Base-by-base conservation (phyloP, 2,329 filamentous ascomycete species). In the Colletotrichum destructivum region DNA sequence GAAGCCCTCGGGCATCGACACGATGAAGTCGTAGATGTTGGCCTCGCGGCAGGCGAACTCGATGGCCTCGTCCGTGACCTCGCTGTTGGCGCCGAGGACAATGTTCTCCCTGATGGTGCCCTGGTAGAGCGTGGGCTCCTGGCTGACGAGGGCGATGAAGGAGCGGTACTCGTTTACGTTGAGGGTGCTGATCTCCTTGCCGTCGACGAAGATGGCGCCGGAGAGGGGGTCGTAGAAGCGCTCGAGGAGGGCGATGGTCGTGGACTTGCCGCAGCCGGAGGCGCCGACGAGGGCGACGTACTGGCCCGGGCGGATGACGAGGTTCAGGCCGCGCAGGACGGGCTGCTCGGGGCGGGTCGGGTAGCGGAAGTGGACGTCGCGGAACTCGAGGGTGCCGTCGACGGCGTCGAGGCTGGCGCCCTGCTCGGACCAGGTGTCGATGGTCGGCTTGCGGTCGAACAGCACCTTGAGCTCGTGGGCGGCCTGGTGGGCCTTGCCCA, bases 81-180 rank as follows among this genome's bases (percentile, higher is more conserved):
- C 86, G 15, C 87, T 84, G 9, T 92, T 85, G 49, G 90, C 90
- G 13, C 95, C 94, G 2, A 98, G 88, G 6, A 97, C 83, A 73
- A 98, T 94, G 79, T 98, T 98, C 44, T 98, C 95, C 75, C 88
- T 90, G 77, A 99, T 94, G 0, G 93, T 95, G 54, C 96, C 96
- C 81, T 97, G 95, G 82, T 98, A 99, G 0, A 99, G 84, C 0
- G 96, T 98, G 0, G 96, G 96, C 80, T 98, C 96, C 79, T 98
- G 96, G 44, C 93, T 95, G 16, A 99, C 96, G 12, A 99, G 91
- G 0, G 96, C 93, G 74, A 98, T 89, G 80, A 92, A 90, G 21
- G 88, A 91, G 63, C 96, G 92, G 83, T 98, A 98, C 66, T 95
- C 91, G 81, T 94, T 95, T 78, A 98, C 86, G 77, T 97, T 96